These are phyloP conservation scores for Helotiales sp. DNA, from an alignment of 2,329 filamentous ascomycete genomes.

Conservation along the genomic window DNA sequence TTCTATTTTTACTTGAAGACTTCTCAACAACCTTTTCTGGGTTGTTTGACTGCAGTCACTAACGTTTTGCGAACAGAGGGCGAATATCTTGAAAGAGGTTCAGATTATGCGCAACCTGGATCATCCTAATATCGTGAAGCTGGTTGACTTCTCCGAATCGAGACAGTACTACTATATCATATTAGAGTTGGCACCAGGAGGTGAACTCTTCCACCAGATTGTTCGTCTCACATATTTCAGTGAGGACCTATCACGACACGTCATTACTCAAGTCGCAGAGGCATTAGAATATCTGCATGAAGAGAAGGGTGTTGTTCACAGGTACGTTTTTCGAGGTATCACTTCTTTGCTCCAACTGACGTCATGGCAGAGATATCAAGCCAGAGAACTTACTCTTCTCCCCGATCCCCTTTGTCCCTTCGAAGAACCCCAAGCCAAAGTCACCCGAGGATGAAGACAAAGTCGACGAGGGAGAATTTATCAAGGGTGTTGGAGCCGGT, in stretches of 20 bases:
- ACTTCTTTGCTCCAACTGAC: constrained; percentile 28
- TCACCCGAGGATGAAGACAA: constrained; percentile 95
- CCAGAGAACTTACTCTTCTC: constrained; percentile 96
- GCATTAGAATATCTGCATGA: constrained; percentile 93
- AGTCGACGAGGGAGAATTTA: constrained; percentile 92
- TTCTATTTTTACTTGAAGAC: constrained; percentile 34
- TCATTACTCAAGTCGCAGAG: constrained; percentile 93
- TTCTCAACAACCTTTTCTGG: not conserved
- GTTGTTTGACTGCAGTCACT: constrained; percentile 7
- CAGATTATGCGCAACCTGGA: constrained; percentile 98
- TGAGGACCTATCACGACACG: constrained; percentile 90
- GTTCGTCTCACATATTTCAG: constrained; percentile 98
- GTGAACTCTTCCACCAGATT: constrained; percentile 97
- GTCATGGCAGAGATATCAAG: constrained; percentile 80
- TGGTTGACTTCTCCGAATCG: constrained; percentile 92
- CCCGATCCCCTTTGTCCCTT: constrained; percentile 78
- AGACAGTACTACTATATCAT: constrained; percentile 97
- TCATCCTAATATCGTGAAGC: constrained; percentile 92
- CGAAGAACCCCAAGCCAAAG: constrained; percentile 76
- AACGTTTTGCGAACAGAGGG: constrained; percentile 62
- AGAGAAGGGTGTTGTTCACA: constrained; percentile 92
- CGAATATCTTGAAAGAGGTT: constrained; percentile 97
- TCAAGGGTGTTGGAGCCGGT: constrained; percentile 76
- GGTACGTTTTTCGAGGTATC: constrained; percentile 57
- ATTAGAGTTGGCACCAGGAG: constrained; percentile 89